phyloP scores from a whole-genome alignment of 345 rosid genomes.

The Citrus glauca region DNA sequence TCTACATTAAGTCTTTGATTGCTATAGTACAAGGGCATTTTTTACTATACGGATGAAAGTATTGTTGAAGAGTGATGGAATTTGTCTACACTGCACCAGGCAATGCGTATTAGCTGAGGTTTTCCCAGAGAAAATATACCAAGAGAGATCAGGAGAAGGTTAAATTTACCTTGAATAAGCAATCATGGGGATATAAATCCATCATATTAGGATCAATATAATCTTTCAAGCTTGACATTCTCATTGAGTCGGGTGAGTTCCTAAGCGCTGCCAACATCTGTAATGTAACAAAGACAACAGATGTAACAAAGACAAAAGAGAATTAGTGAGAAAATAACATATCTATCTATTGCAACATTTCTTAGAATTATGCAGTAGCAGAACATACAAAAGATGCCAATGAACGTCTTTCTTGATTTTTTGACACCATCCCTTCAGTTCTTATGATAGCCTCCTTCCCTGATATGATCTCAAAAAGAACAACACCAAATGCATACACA shows the following conservation, averaged over 20 bases:
- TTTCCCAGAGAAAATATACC: neutral
- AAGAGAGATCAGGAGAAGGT: neutral
- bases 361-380: neutral
- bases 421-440: constrained; percentile 51
- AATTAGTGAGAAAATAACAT: neutral
- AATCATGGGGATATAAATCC: constrained; percentile 92
- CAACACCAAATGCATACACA: constrained; percentile 94
- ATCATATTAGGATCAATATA: constrained; percentile 71
- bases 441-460: constrained; percentile 84
- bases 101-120: neutral
- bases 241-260: constrained; percentile 64
- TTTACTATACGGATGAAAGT: neutral
- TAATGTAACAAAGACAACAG: constrained; percentile 15
- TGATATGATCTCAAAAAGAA: constrained; percentile 82
- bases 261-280: constrained; percentile 79
- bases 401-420: constrained; percentile 81
- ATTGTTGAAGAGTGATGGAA: neutral
- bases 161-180: constrained; percentile 74
- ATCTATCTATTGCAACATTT: neutral
- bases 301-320: constrained; percentile 1
- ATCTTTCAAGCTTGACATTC: constrained; percentile 71
- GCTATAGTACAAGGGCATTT: neutral
- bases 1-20: too few species aligned
- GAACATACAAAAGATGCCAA: constrained; percentile 75
- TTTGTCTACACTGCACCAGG: neutral